Percentiles rank a stretch among this genome's conserved stretches.
Conservation (phyloP, 345 rosid species). For the Hibiscus syriacus region DNA sequence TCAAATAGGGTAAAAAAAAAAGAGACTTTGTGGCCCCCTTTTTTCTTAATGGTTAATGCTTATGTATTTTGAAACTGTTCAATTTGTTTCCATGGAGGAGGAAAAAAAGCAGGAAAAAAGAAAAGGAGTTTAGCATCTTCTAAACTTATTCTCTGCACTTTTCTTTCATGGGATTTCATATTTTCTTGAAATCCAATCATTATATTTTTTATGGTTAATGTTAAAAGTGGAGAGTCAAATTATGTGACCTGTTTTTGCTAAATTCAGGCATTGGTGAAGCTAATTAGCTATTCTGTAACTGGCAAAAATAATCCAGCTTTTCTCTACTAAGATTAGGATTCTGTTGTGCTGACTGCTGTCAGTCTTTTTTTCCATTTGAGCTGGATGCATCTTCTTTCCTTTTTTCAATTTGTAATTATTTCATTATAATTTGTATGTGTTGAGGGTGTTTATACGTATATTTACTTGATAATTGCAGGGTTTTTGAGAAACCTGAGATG, state of each 20-base stretch:
- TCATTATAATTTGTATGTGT: background rate
- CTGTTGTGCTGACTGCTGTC: too few species aligned
- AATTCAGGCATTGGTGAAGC: constrained; percentile 5
- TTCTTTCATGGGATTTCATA: constrained; percentile 1
- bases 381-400: constrained; percentile 7
- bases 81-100: too few species aligned
- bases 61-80: background rate
- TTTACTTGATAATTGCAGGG: constrained; percentile 23
- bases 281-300: too few species aligned
- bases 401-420: constrained; percentile 17
- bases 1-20: background rate
- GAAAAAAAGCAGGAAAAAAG: too few species aligned
- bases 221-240: background rate
- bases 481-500: constrained; percentile 41
- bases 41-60: background rate
- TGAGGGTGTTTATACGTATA: background rate
- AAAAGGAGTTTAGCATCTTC: too few species aligned
- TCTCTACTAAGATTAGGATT: constrained; percentile 7
- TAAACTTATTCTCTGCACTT: background rate
- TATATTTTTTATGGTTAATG: background rate
- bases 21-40: background rate
- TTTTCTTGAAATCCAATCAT: constrained; percentile 3
- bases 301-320: constrained; percentile 13
- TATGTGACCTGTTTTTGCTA: constrained; percentile 3
- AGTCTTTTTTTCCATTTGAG: constrained; percentile 14